phyloP scores from a whole-genome alignment of 2,329 filamentous ascomycete species.

The Elsinoe fawcettii region DNA sequence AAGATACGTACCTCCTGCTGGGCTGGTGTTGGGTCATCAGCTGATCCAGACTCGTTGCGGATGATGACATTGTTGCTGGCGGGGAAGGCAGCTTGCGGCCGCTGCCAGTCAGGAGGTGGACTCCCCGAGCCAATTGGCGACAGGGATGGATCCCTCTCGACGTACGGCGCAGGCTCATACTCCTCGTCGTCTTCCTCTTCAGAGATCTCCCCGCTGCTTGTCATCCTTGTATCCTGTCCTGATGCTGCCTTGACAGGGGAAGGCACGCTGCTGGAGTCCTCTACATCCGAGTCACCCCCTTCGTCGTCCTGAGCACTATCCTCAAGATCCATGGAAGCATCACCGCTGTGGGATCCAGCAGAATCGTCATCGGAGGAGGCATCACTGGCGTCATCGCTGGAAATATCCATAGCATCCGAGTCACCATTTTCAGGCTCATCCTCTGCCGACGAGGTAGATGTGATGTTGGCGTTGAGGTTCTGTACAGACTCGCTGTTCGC shows the following conservation, averaged over 20 bases:
- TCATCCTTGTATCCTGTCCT: neutral
- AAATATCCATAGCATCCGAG: constrained; percentile 12
- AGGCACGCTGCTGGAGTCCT: neutral
- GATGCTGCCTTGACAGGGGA: neutral
- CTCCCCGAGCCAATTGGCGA: neutral
- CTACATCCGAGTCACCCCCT: neutral
- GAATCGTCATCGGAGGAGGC: neutral
- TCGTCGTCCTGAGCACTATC: neutral
- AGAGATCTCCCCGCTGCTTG: neutral
- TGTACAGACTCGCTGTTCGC: neutral
- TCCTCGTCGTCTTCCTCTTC: constrained; percentile 4
- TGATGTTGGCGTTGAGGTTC: neutral
- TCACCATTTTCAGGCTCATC: neutral
- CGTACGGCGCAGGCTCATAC: neutral
- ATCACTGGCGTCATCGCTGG: constrained; percentile 4
- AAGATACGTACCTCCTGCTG: constrained; percentile 7
- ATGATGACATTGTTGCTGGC: constrained; percentile 2
- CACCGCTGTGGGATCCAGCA: neutral
- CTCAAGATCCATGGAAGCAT: neutral
- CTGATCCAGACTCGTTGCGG: neutral
- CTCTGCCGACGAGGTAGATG: neutral
- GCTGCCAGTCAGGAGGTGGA: neutral
- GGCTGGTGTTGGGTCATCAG: neutral
- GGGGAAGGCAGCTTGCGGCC: neutral
- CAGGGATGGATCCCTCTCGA: constrained; percentile 2